Conservation (phyloP, 768 basidiomycete genomes). For the Mycena vulgaris region DNA sequence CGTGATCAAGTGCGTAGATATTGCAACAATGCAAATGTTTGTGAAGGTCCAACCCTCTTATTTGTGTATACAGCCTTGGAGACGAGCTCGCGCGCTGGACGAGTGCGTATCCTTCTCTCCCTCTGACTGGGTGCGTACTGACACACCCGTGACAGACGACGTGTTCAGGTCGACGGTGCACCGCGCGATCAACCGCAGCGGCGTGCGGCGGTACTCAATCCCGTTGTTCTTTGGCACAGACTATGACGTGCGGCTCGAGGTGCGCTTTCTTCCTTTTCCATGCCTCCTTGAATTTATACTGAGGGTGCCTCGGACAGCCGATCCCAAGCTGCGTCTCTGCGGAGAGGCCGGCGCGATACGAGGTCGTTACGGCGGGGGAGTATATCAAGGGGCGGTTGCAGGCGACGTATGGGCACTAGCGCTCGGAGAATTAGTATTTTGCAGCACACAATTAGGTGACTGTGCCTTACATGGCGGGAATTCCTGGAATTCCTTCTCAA, state of each 20-base stretch:
- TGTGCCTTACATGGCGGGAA: too few relatives aligned
- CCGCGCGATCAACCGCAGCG: constrained; percentile 85
- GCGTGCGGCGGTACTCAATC: constrained; percentile 83
- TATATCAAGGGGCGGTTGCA: constrained; percentile 75
- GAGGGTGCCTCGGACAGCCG: constrained; percentile 42
- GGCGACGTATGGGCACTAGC: constrained; percentile 64
- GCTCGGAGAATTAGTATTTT: too few relatives aligned
- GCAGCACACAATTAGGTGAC: too few relatives aligned
- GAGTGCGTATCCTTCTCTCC: constrained; percentile 62
- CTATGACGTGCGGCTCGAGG: constrained; percentile 87
- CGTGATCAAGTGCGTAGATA: constrained; percentile 89
- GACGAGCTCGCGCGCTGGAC: constrained; percentile 94
- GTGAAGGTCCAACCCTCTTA: too few relatives aligned
- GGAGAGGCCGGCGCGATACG: constrained; percentile 62
- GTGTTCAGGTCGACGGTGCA: constrained; percentile 94
- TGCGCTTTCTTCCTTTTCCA: constrained; percentile 42
- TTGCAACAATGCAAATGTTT: too few relatives aligned
- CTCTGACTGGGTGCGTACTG: background rate
- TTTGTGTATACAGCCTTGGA: constrained; percentile 65
- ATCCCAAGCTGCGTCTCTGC: constrained; percentile 55
- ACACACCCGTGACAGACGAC: constrained; percentile 69
- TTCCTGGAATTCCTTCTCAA: too few relatives aligned
- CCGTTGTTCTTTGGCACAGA: constrained; percentile 94
- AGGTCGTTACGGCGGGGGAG: constrained; percentile 78
- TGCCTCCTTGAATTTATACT: background rate